Evolutionary conservation across 352 stramenopile genomes (phyloP).

Genomic region (Phytopythium boreale): DNA sequence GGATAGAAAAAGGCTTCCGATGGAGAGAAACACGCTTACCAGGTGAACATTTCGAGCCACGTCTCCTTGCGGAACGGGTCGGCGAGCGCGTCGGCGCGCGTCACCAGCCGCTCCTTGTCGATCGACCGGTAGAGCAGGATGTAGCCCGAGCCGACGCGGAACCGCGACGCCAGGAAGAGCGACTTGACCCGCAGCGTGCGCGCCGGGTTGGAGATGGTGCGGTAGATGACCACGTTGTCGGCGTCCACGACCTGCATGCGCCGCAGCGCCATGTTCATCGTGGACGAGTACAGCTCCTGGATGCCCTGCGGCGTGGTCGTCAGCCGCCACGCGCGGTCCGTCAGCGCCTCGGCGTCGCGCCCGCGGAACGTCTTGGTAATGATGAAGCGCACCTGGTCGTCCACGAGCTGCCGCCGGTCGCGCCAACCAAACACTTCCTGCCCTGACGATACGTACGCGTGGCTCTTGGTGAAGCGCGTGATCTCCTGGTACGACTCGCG

Average conservation of each 20-base stretch:
- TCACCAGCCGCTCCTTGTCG: constrained; percentile 22
- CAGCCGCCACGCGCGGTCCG: constrained; percentile 34
- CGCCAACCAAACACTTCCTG: constrained; percentile 53
- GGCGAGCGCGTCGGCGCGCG: neutral
- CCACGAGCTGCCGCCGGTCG: constrained; percentile 39
- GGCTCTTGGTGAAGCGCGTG: constrained; percentile 35
- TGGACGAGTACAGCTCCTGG: constrained; percentile 43
- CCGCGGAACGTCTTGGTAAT: constrained; percentile 49
- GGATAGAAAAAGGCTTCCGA: neutral
- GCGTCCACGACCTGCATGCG: constrained; percentile 51
- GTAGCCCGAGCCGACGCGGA: constrained; percentile 34
- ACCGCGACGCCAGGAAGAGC: constrained; percentile 42
- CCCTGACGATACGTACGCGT: constrained; percentile 40
- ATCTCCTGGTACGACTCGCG: constrained; percentile 37
- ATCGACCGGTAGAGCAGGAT: constrained; percentile 48
- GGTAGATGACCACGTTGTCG: constrained; percentile 57
- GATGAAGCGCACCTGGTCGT: constrained; percentile 47
- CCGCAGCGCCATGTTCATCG: constrained; percentile 39
- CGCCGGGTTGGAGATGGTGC: constrained; percentile 30
- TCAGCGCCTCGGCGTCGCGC: constrained; percentile 26
- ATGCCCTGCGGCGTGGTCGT: constrained; percentile 25
- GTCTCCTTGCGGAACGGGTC: constrained; percentile 13
- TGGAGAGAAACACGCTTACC: constrained; percentile 20
- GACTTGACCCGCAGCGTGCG: constrained; percentile 30
- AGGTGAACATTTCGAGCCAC: constrained; percentile 65